A percentile compares a stretch with the other conserved stretches of the same genome.
Conservation (phyloP, 148 eudicot genomes). For the Amaranthus cruentus region DNA sequence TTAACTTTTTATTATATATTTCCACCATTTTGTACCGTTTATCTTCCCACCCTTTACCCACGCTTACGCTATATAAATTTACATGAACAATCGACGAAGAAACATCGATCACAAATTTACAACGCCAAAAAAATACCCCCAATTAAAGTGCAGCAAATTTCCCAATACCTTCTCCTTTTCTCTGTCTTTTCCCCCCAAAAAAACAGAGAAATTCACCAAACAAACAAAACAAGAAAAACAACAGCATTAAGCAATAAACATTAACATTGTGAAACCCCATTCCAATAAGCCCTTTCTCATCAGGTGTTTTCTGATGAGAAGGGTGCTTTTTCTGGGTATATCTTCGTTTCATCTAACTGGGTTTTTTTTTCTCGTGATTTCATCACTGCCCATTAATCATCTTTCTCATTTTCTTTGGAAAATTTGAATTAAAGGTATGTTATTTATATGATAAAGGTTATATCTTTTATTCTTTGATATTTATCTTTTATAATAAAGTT, state of each 20-base stretch:
- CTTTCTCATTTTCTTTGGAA: slow-evolving; percentile 7
- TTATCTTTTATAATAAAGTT: not conserved
- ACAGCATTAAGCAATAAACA: not conserved
- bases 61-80: too few species aligned
- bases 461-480: not conserved
- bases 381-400: slow-evolving; percentile 13
- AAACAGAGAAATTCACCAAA: slow-evolving; percentile 6
- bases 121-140: not conserved
- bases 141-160: not conserved
- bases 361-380: slow-evolving; percentile 22
- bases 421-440: slow-evolving; percentile 11
- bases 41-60: too few species aligned
- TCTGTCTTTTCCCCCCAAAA: not conserved
- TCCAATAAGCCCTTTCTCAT: slow-evolving; percentile 1
- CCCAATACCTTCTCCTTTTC: not conserved
- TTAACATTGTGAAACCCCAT: not conserved
- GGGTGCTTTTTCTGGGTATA: not conserved
- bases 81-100: too few species aligned
- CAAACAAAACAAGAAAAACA: not conserved
- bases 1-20: too few species aligned
- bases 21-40: too few species aligned
- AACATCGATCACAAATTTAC: too few species aligned
- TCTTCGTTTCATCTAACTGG: not conserved
- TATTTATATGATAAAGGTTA: not conserved
- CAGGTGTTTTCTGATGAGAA: slow-evolving; percentile 9